Percentiles rank a stretch among this genome's conserved stretches.
These are phyloP conservation scores for Beauveria medogensis DNA, from an alignment of 2,329 filamentous ascomycete genomes.

Conservation along the genomic window DNA sequence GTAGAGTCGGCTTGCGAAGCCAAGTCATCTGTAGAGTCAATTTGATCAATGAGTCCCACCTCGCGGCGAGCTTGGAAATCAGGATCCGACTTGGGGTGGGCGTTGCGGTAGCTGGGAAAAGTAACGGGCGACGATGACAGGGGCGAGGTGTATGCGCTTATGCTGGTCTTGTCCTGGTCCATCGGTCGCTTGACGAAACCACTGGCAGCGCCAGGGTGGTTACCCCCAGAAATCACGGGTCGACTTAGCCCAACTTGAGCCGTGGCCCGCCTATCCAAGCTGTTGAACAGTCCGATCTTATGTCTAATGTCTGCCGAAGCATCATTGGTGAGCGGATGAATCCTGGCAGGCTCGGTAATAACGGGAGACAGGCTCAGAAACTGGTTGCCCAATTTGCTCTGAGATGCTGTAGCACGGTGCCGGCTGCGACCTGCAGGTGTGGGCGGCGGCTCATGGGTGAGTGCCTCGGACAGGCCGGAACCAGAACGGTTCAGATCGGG, in stretches of 20 bases:
- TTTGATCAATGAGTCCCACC: constrained; percentile 14
- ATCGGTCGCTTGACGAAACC: neutral
- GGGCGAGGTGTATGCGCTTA: constrained; percentile 1
- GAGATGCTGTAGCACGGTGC: constrained; percentile 36
- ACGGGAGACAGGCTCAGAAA: constrained; percentile 31
- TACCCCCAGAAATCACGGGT: constrained; percentile 52
- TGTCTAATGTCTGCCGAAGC: constrained; percentile 42
- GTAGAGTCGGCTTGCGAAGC: constrained; percentile 10
- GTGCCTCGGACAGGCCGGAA: constrained; percentile 13
- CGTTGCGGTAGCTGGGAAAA: constrained; percentile 32
- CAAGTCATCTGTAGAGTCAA: constrained; percentile 20
- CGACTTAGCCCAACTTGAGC: constrained; percentile 57
- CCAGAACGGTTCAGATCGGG: neutral
- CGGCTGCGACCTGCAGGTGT: constrained; percentile 20
- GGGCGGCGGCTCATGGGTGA: constrained; percentile 19
- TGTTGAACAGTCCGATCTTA: constrained; percentile 45
- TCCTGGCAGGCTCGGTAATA: neutral
- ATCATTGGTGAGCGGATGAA: constrained; percentile 16
- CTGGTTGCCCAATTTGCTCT: constrained; percentile 34
- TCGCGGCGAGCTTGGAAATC: constrained; percentile 26
- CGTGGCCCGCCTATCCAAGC: constrained; percentile 54
- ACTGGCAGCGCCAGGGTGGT: constrained; percentile 28
- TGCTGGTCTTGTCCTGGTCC: constrained; percentile 6
- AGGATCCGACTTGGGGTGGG: constrained; percentile 36
- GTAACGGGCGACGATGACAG: constrained; percentile 9